Percentiles rank a stretch among this genome's conserved stretches.
phyloP scores from a whole-genome alignment of 768 basidiomycete genomes.

The Lactarius akahatsu region DNA sequence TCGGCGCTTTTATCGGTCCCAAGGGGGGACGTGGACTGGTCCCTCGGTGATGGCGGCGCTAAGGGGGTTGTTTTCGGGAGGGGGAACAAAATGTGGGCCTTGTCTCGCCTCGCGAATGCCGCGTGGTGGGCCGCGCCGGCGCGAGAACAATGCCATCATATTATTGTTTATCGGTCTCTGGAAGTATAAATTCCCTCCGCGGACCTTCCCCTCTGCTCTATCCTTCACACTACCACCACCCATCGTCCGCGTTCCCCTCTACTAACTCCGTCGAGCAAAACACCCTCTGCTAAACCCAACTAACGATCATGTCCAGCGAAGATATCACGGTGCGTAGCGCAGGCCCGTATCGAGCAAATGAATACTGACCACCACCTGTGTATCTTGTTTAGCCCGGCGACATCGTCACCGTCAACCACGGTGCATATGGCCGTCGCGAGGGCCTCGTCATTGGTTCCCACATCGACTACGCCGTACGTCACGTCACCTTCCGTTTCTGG shows the following conservation, averaged over 20 bases:
- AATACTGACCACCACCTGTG: not conserved
- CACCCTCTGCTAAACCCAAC: not conserved
- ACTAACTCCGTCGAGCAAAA: not conserved
- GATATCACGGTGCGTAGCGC: conserved; percentile 16
- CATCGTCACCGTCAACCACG: conserved; percentile 73
- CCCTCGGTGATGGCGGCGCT: not conserved
- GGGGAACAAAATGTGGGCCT: not conserved
- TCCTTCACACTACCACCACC: not conserved
- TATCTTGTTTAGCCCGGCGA: conserved; percentile 62
- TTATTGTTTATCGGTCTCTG: conserved; percentile 4
- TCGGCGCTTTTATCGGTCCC: not conserved
- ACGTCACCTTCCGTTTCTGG: conserved; percentile 33
- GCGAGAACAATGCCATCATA: conserved; percentile 17
- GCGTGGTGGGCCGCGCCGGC: conserved; percentile 12
- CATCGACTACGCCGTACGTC: conserved; percentile 64
- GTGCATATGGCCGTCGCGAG: conserved; percentile 61
- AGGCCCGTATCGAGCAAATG: not conserved
- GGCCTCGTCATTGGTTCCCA: conserved; percentile 80
- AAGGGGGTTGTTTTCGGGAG: not conserved
- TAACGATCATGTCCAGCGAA: conserved; percentile 10
- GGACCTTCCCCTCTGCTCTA: not conserved
- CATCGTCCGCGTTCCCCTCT: not conserved
- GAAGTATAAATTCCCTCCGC: conserved; percentile 20
- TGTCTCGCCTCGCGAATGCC: conserved; percentile 24
- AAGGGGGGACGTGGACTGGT: not conserved